Evolutionary conservation across 345 rosid species (phyloP), one percentile per base, ranked within the genome.

Genomic region (Populus davidiana): DNA sequence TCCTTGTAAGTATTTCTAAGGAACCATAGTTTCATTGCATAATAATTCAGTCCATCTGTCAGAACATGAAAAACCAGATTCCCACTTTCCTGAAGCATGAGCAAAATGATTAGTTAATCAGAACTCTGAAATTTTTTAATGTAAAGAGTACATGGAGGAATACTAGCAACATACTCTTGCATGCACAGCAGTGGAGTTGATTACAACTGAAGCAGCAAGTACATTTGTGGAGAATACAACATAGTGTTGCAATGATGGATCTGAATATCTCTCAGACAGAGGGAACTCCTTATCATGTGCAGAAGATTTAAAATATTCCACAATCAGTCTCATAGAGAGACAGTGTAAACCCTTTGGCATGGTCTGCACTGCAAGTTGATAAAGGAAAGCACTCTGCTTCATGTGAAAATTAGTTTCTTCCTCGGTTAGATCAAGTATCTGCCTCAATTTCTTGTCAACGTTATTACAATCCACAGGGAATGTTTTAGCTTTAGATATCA

Each of bases 381-480:
- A 89, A 67, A 91, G 90, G 85, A 85, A 90, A 80, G 90, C 90
- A 84, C 91, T 87, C 87, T 88, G 94, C 85, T 87, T 92, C 90
- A 85, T 86, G 86, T 94, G 91, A 83, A 93, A 93, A 83, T 87
- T 87, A 72, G 98, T 94, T 89, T 96, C 99, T 81, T 91, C 98
- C 77, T 91, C 94, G 0, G 95, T 91, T 88, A 91, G 73, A 79
- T 96, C 99, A 77, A 87, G 86, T 78, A 96, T 90, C 87, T 96
- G 99, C 79, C 97, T 89, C 86, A 93, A 66, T 86, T 93, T 96
- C 88, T 89, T 96, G 93, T 91, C 96, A 80, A 96, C 90, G 65
- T 93, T 96, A 80, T 89, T 88, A 77, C 98, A 93, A 63, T 96
- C 97, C 9, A 88, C 90, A 61, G 91, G 86, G 75, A 86, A 82